Evolutionary conservation across 2,329 filamentous ascomycete species (phyloP), one percentile per base, ranked within the genome.

Genomic region (Hypoxylon rubiginosum): DNA sequence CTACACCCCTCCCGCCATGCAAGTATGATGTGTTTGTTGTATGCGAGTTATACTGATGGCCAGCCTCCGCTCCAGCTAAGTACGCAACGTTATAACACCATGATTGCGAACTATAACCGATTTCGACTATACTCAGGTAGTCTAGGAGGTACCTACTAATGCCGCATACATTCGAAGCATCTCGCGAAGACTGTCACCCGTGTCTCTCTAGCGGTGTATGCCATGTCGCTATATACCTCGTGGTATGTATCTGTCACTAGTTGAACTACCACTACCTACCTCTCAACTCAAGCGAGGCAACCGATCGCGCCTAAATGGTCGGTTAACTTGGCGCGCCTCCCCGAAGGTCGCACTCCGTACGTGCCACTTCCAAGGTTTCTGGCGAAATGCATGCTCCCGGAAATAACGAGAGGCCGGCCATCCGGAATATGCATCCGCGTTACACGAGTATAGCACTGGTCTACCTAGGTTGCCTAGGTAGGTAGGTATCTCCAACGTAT

Each of bases 21-120:
- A 68, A 43, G 61, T 62, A 63, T 58, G 59, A 54, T 59, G 63
- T 62, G 61, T 58, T 39, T 62, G 61, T 58, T 39, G 63, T 64
- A 67, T 64, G 56, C 54, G 64, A 67, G 48, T 39, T 46, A 51
- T 62, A 45, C 41, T 36, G 15, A 28, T 21, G 28, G 36, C 60
- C 54, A 55, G 59, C 50, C 48, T 62, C 50, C 9, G 59, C 48
- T 61, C 43, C 46, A 58, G 49, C 55, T 30, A 56, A 51, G 51
- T 50, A 49, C 41, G 59, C 46, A 34, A 51, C 19, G 58, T 62
- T 63, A 61, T 62, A 66, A 66, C 66, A 30, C 58, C 36, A 26
- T 10, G 6, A 50, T 56, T 41, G 51, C 56, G 45, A 61, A 48
- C 28, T 19, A 53, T 53, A 46, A 32, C 45, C 49, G 43, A 45